Evolutionary conservation across 306 rosid species (phyloP).

Genomic region (Lablab purpureus): DNA sequence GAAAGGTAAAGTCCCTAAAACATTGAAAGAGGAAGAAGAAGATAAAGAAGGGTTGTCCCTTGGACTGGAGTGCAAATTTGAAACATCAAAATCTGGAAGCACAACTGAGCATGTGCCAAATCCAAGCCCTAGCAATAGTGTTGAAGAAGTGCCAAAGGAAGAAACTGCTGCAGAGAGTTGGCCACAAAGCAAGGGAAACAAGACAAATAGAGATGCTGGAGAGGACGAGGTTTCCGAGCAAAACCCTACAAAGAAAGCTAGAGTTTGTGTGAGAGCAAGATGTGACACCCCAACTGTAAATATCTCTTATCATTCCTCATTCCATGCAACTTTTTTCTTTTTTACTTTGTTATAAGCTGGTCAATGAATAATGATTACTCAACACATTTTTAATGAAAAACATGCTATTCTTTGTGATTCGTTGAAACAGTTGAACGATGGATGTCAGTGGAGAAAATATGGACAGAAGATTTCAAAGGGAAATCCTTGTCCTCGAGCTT

Average conservation of each 20-base stretch:
- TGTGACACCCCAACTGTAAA: slow-evolving; percentile 83
- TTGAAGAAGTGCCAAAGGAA: slow-evolving; percentile 61
- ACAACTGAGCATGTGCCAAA: slow-evolving; percentile 36
- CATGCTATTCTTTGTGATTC: neutral
- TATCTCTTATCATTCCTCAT: neutral
- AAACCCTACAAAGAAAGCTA: slow-evolving; percentile 65
- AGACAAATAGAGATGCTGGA: slow-evolving; percentile 44
- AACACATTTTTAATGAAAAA: neutral
- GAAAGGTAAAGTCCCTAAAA: slow-evolving; percentile 44
- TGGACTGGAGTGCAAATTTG: slow-evolving; percentile 63
- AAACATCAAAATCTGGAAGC: slow-evolving; percentile 56
- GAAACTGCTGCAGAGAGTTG: slow-evolving; percentile 57
- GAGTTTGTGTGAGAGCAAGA: slow-evolving; percentile 80
- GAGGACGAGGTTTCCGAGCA: slow-evolving; percentile 72
- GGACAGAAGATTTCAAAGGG: slow-evolving; percentile 92
- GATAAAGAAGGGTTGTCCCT: slow-evolving; percentile 55
- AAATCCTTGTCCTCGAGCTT: slow-evolving; percentile 93
- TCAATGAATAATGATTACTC: no score
- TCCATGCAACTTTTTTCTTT: neutral
- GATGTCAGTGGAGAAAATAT: slow-evolving; percentile 95
- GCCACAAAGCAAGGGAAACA: slow-evolving; percentile 52
- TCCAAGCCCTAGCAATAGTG: slow-evolving; percentile 53
- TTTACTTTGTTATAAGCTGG: neutral
- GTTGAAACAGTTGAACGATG: slow-evolving; percentile 72
- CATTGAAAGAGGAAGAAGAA: slow-evolving; percentile 43